A percentile compares a stretch with the other conserved stretches of the same genome.
Conservation (phyloP, 2,329 filamentous ascomycete species). For the Aspergillus costaricaensis region DNA sequence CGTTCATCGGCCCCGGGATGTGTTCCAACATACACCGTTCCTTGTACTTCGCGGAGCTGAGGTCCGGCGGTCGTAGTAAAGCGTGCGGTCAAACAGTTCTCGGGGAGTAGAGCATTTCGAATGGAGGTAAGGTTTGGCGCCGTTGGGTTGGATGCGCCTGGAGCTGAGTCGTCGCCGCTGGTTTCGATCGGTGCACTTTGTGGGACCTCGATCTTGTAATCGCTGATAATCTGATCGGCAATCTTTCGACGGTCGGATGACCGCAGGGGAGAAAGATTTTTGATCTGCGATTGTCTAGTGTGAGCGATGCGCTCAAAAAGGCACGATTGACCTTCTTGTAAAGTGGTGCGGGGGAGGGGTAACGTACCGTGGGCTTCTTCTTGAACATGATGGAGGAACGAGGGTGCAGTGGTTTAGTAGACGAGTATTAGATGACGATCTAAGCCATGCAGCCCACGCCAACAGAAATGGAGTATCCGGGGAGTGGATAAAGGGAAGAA, state of each 20-base stretch:
- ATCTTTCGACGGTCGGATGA: slow-evolving; percentile 68
- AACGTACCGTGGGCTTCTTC: slow-evolving; percentile 60
- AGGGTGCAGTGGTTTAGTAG: neutral
- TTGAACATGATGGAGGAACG: slow-evolving; percentile 56
- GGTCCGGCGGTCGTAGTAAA: slow-evolving; percentile 68
- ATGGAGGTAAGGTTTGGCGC: slow-evolving; percentile 52
- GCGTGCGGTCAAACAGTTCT: slow-evolving; percentile 62
- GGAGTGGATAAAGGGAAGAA: neutral
- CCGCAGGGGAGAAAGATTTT: slow-evolving; percentile 65
- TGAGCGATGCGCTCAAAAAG: neutral
- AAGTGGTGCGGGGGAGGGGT: slow-evolving; percentile 29
- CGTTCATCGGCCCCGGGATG: slow-evolving; percentile 60
- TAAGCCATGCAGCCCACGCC: neutral
- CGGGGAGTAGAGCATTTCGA: slow-evolving; percentile 63
- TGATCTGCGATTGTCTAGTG: slow-evolving; percentile 51
- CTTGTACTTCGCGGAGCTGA: slow-evolving; percentile 61
- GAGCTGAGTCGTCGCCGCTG: slow-evolving; percentile 32
- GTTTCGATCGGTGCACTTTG: slow-evolving; percentile 32
- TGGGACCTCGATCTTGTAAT: slow-evolving; percentile 57
- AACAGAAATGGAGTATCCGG: neutral
- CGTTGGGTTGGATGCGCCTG: slow-evolving; percentile 47
- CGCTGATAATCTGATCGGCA: slow-evolving; percentile 66
- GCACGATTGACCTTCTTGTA: slow-evolving; percentile 12
- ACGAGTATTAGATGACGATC: neutral
- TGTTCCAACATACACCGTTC: slow-evolving; percentile 65